These are phyloP conservation scores for Globisporangium carolinianum DNA, from an alignment of 352 stramenopile genomes.

Conservation along the genomic window DNA sequence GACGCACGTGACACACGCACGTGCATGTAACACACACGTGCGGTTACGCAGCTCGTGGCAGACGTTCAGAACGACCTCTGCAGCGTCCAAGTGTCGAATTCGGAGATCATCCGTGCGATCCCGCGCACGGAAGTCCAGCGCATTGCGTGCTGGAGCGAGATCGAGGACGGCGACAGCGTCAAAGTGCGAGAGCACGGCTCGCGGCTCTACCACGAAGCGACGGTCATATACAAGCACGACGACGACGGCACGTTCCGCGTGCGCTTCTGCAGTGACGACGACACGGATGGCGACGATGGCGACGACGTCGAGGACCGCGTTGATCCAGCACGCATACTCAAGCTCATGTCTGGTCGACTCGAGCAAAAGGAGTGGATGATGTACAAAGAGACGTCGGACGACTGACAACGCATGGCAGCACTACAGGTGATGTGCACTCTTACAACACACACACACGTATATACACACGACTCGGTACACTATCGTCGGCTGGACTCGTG, in stretches of 20 bases:
- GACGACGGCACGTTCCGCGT: slow-evolving; percentile 57
- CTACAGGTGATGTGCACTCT: no score
- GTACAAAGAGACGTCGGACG: slow-evolving; percentile 42
- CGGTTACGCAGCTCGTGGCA: slow-evolving; percentile 28
- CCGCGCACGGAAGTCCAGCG: slow-evolving; percentile 34
- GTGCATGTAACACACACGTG: no score
- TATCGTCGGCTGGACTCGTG: no score
- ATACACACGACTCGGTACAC: not conserved
- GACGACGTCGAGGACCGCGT: slow-evolving; percentile 53
- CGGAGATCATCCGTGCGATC: slow-evolving; percentile 36
- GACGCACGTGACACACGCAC: no score
- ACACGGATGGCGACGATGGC: slow-evolving; percentile 33
- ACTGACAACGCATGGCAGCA: slow-evolving; percentile 4
- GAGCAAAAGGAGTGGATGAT: slow-evolving; percentile 73
- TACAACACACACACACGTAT: not conserved
- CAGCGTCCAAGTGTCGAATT: slow-evolving; percentile 46
- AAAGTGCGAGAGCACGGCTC: slow-evolving; percentile 61
- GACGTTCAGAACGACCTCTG: slow-evolving; percentile 37
- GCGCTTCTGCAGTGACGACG: slow-evolving; percentile 29
- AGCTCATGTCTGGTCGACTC: slow-evolving; percentile 58
- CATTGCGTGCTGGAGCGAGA: slow-evolving; percentile 59
- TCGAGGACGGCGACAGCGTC: slow-evolving; percentile 52
- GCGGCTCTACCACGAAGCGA: slow-evolving; percentile 54
- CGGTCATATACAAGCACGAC: slow-evolving; percentile 33
- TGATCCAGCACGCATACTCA: slow-evolving; percentile 34